Conservation (phyloP, 768 basidiomycete genomes). For the Tulasnella sp. region DNA sequence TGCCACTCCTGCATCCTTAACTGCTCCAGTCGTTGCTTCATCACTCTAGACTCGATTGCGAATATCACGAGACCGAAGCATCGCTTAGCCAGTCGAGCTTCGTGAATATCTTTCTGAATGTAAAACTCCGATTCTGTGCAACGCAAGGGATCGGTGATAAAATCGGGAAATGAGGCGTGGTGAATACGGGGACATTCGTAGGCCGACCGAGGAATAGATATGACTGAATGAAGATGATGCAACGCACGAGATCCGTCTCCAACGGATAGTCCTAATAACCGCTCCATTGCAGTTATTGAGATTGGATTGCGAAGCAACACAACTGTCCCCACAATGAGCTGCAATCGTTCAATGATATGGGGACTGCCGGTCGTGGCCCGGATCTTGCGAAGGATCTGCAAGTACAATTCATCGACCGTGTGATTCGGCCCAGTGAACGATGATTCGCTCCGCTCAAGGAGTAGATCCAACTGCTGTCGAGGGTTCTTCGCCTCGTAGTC, state of each 20-base stretch:
- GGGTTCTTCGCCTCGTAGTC: neutral
- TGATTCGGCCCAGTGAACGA: neutral
- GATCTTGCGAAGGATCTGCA: neutral
- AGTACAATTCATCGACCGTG: neutral
- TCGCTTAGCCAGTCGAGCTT: too few relatives aligned
- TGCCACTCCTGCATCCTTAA: too few relatives aligned
- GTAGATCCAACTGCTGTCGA: neutral
- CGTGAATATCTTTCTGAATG: neutral
- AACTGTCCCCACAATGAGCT: conserved; percentile 2
- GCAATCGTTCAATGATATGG: neutral
- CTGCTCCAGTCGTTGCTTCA: too few relatives aligned
- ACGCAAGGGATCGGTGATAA: neutral
- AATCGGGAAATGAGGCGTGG: conserved; percentile 15
- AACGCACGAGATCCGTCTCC: neutral
- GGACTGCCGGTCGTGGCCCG: neutral
- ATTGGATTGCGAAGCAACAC: neutral
- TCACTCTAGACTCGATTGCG: too few relatives aligned
- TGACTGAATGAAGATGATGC: conserved; percentile 2
- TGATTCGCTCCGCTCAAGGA: neutral
- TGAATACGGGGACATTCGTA: neutral
- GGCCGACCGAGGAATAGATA: neutral
- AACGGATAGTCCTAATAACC: neutral
- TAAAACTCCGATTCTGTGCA: neutral
- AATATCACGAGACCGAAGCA: too few relatives aligned
- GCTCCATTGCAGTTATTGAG: neutral